phyloP scores from a whole-genome alignment of 2,329 filamentous ascomycete species.

The Corynespora cassiicola region DNA sequence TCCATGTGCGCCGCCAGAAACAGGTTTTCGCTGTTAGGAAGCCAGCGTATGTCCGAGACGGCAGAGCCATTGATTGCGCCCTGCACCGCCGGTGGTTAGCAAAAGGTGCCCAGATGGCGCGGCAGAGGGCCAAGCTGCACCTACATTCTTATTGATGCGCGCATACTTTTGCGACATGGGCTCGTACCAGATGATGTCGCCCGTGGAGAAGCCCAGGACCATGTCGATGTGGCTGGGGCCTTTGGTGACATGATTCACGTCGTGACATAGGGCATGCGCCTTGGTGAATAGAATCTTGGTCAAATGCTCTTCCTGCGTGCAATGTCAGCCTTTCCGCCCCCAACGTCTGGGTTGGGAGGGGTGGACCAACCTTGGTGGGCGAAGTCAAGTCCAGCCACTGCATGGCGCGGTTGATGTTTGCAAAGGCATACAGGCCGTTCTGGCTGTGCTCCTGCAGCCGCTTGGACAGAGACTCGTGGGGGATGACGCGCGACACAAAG shows the following conservation, averaged over 20 bases:
- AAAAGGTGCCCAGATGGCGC: no score
- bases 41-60: constrained; percentile 88
- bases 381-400: constrained; percentile 94
- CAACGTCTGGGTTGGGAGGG: neutral
- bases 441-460: constrained; percentile 77
- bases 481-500: constrained; percentile 95
- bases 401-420: constrained; percentile 93
- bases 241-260: constrained; percentile 86
- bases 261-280: constrained; percentile 92
- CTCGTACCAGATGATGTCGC: constrained; percentile 98
- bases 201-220: constrained; percentile 93
- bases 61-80: constrained; percentile 87
- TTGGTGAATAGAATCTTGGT: constrained; percentile 98
- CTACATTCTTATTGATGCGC: constrained; percentile 91
- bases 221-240: constrained; percentile 82
- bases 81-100: constrained; percentile 53
- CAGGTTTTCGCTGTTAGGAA: constrained; percentile 90
- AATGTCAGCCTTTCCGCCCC: constrained; percentile 1
- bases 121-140: constrained; percentile 31
- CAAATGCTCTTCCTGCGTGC: constrained; percentile 78
- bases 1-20: constrained; percentile 94
- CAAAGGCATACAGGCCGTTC: constrained; percentile 88
- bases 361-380: constrained; percentile 63
- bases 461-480: constrained; percentile 81
- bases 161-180: constrained; percentile 95